A percentile compares a stretch with the other conserved stretches of the same genome.
Conservation (phyloP, 345 rosid species). For the Eucalyptus polybractea region DNA sequence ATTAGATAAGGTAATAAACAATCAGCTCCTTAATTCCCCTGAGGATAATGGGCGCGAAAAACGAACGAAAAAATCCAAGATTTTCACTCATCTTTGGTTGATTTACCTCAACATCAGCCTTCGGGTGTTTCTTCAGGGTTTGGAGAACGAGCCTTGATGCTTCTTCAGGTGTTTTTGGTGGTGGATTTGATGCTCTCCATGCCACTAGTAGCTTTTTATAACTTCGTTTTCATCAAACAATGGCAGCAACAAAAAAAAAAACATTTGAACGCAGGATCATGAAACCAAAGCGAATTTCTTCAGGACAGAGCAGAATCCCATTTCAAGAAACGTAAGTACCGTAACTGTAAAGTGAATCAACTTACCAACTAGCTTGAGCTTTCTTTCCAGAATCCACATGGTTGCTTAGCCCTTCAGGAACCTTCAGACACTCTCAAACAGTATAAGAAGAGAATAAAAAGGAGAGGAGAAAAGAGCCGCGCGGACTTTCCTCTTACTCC, state of each 20-base stretch:
- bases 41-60: not conserved
- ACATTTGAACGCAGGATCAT: not conserved
- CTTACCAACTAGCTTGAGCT: conserved; percentile 91
- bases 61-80: not conserved
- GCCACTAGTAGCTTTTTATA: conserved; percentile 68
- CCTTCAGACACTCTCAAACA: conserved; percentile 16
- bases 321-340: not conserved
- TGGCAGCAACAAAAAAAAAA: not conserved
- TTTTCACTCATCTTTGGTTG: not conserved
- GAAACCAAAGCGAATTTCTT: not conserved
- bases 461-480: not conserved
- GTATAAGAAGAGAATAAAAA: not conserved
- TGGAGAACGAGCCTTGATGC: conserved; percentile 52
- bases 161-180: conserved; percentile 57
- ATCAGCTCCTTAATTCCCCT: not conserved
- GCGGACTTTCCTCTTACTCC: not conserved
- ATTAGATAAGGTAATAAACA: not conserved
- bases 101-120: conserved; percentile 85
- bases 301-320: not conserved
- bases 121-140: conserved; percentile 47
- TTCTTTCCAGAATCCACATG: conserved; percentile 63
- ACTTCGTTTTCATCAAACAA: conserved; percentile 18
- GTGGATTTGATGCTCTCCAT: conserved; percentile 71
- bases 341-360: not conserved
- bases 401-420: conserved; percentile 58